A percentile compares a stretch with the other conserved stretches of the same genome.
Evolutionary conservation across 2,329 filamentous ascomycete genomes (phyloP).

Genomic region (Epichloe aotearoae): DNA sequence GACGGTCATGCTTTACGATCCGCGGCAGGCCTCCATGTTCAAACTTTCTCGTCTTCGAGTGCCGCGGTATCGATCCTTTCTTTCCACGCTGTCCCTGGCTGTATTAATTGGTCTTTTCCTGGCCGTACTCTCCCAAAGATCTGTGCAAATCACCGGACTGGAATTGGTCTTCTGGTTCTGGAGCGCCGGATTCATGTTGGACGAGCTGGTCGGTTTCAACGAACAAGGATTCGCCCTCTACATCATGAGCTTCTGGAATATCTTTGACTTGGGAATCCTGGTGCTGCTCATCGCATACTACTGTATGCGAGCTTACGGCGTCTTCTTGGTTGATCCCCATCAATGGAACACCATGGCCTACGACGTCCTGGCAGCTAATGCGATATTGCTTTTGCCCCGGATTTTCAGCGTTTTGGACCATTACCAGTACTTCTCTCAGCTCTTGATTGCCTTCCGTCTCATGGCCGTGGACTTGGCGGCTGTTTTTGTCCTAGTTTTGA

Average conservation of each 20-base stretch:
- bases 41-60: constrained; percentile 85
- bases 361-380: constrained; percentile 85
- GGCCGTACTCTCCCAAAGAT: constrained; percentile 64
- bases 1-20: constrained; percentile 80
- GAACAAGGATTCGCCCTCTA: constrained; percentile 94
- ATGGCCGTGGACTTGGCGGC: constrained; percentile 87
- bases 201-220: constrained; percentile 90
- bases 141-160: constrained; percentile 65
- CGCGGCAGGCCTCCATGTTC: constrained; percentile 76
- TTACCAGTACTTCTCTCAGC: constrained; percentile 89
- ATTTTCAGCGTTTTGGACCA: constrained; percentile 90
- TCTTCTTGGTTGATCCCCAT: constrained; percentile 65
- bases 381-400: constrained; percentile 76
- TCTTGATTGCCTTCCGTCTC: constrained; percentile 84
- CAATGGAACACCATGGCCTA: constrained; percentile 75
- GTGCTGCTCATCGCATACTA: constrained; percentile 81
- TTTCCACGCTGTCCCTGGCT: constrained; percentile 78
- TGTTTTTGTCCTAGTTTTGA: constrained; percentile 70
- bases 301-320: constrained; percentile 74
- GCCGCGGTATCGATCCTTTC: constrained; percentile 78
- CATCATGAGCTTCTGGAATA: constrained; percentile 96
- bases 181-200: constrained; percentile 93
- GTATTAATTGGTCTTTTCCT: constrained; percentile 76
- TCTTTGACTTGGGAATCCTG: constrained; percentile 84
- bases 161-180: constrained; percentile 95